These are phyloP conservation scores for Coemansia sp. DNA, from an alignment of 192 early-diverging fungal genomes.

Conservation along the genomic window DNA sequence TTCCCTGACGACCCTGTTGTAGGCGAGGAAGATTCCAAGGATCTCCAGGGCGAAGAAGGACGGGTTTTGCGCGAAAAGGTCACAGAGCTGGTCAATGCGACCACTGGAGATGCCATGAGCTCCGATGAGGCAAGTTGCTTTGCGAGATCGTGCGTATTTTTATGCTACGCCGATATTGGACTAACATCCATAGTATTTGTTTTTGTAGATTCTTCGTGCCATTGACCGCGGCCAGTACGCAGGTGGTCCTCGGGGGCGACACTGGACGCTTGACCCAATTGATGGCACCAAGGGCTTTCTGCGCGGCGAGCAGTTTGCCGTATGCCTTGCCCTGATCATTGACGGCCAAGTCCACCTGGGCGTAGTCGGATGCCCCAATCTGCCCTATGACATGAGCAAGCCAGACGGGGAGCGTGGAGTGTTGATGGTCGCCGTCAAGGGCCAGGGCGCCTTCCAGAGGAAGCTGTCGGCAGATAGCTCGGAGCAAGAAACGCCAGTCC, in stretches of 20 bases:
- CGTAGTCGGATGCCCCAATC: conserved; percentile 84
- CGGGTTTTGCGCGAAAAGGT: conserved; percentile 72
- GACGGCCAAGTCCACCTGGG: conserved; percentile 88
- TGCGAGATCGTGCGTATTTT: too few species aligned
- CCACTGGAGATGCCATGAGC: conserved; percentile 57
- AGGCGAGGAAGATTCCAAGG: conserved; percentile 93
- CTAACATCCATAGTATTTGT: not conserved
- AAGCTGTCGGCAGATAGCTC: conserved; percentile 10
- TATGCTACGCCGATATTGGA: not conserved
- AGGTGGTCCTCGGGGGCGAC: conserved; percentile 72
- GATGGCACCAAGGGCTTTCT: conserved; percentile 99
- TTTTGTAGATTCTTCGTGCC: conserved; percentile 66
- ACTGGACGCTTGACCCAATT: conserved; percentile 84
- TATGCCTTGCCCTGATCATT: conserved; percentile 88
- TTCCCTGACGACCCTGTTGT: conserved; percentile 92
- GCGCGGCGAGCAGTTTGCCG: conserved; percentile 95
- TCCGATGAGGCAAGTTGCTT: conserved; percentile 57
- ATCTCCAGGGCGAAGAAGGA: conserved; percentile 71
- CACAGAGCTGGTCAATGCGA: conserved; percentile 73
- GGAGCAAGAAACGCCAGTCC: conserved; percentile 61
- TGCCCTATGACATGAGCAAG: conserved; percentile 61
- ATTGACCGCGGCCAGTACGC: conserved; percentile 89
- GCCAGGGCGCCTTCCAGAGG: conserved; percentile 87
- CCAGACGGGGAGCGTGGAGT: conserved; percentile 71
- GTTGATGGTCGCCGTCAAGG: conserved; percentile 82